Conservation (phyloP, 768 basidiomycete genomes). For the Mycena latifolia region DNA sequence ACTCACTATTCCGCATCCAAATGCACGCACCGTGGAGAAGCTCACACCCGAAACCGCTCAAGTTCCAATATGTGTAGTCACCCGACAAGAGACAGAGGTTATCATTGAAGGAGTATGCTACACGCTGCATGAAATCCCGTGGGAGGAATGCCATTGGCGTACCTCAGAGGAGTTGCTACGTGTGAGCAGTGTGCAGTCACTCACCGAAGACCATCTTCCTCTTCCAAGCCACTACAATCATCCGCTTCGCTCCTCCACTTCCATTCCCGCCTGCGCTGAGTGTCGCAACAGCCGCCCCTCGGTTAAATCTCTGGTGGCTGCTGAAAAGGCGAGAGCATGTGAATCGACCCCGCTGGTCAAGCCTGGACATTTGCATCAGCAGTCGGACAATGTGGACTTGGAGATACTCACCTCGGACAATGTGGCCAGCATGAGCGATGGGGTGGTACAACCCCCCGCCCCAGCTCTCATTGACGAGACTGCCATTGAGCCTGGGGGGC, state of each 20-base stretch:
- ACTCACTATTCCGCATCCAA: too few relatives aligned
- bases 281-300: too few relatives aligned
- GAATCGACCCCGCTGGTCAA: background rate
- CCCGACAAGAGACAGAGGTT: too few relatives aligned
- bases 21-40: too few relatives aligned
- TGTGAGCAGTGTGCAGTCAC: background rate
- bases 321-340: background rate
- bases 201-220: background rate
- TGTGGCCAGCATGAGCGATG: too few relatives aligned
- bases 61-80: too few relatives aligned
- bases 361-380: background rate
- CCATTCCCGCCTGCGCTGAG: too few relatives aligned
- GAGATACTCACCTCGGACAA: background rate
- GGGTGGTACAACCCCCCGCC: too few relatives aligned
- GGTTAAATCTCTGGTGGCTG: too few relatives aligned
- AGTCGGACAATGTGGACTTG: background rate
- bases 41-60: too few relatives aligned
- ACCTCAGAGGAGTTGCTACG: background rate
- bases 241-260: too few relatives aligned
- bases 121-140: background rate
- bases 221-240: background rate
- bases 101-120: too few relatives aligned
- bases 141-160: slow-evolving; percentile 1
- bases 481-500: background rate
- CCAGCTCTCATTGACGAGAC: background rate